Base-by-base conservation (phyloP, 148 eudicot species). In the Rhododendron kiyosumense region DNA sequence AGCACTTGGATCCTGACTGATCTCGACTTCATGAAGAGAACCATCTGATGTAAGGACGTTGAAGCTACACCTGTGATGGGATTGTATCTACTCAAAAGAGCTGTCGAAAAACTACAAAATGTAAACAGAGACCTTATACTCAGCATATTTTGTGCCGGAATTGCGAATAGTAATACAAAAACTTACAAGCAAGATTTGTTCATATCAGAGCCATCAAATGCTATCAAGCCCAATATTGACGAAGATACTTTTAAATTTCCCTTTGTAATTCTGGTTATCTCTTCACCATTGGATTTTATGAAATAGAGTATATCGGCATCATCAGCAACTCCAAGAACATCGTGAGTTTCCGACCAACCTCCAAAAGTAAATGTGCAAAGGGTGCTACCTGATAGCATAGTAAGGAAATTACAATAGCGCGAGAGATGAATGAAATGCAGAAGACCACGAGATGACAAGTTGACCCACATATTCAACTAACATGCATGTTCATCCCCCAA, bases 341-440 rank as follows among this genome's bases (percentile, higher is more conserved):
- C 93, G 87, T 95, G 99, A 88, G 95, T 86, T 91, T 97, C 99
- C 43, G 98, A 97, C 99, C 99, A 97, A 77, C 89, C 89, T 84
- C 99, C 99, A 87, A 59, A 87, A 54, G 90, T 88, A 87, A 93
- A 93, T 51, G 92, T 88, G 78, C 85, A 88, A 84, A 71, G 81
- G 81, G 79, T 85, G 84, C 86, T 88, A 86, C 96, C 99, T 97
- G 89, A 85, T 82, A 79, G 88, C 88, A 84, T 46, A 85, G 7
- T 75, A 82, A 5, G 65, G 52, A 67, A 43, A 78, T 79, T 17
- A 84, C 34, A 84, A 46, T 54, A 71, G 26, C 61, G 46, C 48
- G 1, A 85, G 57, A 65, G 34, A 78, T 49, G 83, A 43, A 73
- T 7, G 45, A 86, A 78, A 83, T 43, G 46, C 87, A 77, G 30